Evolutionary conservation across 345 rosid species (phyloP).

Genomic region (Pelargonium nanum): DNA sequence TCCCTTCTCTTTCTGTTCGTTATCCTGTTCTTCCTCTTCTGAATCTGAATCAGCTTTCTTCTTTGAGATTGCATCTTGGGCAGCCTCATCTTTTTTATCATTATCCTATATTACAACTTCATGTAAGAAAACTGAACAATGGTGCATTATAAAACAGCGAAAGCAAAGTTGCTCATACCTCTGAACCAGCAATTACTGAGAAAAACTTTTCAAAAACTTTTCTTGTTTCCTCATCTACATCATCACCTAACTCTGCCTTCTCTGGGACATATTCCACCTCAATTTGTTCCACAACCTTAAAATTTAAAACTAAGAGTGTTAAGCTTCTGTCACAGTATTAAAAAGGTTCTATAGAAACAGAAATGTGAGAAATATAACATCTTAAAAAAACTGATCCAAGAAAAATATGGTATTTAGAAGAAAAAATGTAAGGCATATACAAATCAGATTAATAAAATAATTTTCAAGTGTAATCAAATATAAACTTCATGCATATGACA

Average conservation of each 20-base stretch:
- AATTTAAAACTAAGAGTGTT: background rate
- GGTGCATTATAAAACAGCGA: background rate
- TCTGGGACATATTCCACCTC: conserved; percentile 86
- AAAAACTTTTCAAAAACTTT: conserved; percentile 81
- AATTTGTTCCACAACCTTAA: conserved; percentile 57
- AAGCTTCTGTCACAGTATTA: background rate
- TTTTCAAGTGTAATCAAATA: too few species aligned
- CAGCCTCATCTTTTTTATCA: conserved; percentile 50
- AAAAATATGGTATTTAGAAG: too few species aligned
- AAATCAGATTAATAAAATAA: too few species aligned
- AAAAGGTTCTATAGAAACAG: background rate
- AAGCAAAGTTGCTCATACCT: conserved; percentile 31
- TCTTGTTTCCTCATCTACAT: conserved; percentile 67
- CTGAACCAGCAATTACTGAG: conserved; percentile 35
- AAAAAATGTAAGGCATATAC: too few species aligned
- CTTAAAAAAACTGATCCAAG: background rate
- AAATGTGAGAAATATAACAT: background rate
- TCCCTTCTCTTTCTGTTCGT: conserved; percentile 66
- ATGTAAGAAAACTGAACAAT: background rate
- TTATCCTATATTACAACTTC: conserved; percentile 36
- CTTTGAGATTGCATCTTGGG: conserved; percentile 44
- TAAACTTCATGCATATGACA: too few species aligned
- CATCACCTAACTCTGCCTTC: conserved; percentile 70
- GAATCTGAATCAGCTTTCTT: conserved; percentile 68
- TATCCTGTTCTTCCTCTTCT: conserved; percentile 68